Percentiles rank a stretch among this genome's conserved stretches.
Conservation (phyloP, 495 filamentous ascomycete genomes). For the Hyaloscypha variabilis region DNA sequence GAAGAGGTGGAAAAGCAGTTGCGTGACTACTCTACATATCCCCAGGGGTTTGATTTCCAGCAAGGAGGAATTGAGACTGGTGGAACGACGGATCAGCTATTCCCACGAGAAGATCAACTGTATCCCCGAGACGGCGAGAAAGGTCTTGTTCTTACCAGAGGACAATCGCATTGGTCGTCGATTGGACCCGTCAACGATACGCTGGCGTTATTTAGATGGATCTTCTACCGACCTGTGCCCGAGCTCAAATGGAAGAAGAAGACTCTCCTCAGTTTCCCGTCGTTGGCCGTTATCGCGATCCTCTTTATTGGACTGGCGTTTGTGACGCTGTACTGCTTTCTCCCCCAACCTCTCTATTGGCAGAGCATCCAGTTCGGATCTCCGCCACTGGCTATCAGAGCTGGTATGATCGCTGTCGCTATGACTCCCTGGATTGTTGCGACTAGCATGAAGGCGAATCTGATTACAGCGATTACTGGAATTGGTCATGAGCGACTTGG, state of each 20-base stretch:
- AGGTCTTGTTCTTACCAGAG: slow-evolving; percentile 48
- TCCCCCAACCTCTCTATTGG: slow-evolving; percentile 85
- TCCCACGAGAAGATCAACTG: slow-evolving; percentile 67
- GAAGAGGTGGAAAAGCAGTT: slow-evolving; percentile 62
- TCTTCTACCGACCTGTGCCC: slow-evolving; percentile 85
- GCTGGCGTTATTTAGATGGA: slow-evolving; percentile 76
- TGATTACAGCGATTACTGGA: slow-evolving; percentile 83
- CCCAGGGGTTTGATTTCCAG: slow-evolving; percentile 68
- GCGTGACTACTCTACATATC: slow-evolving; percentile 50
- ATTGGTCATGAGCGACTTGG: slow-evolving; percentile 93
- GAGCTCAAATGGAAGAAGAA: slow-evolving; percentile 62
- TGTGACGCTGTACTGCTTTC: slow-evolving; percentile 76
- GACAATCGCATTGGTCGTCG: slow-evolving; percentile 70
- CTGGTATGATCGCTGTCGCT: slow-evolving; percentile 91
- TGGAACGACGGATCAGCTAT: slow-evolving; percentile 62
- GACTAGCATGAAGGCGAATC: slow-evolving; percentile 87
- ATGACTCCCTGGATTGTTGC: slow-evolving; percentile 95
- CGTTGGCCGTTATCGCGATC: slow-evolving; percentile 67
- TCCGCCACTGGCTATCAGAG: slow-evolving; percentile 84
- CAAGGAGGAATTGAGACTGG: slow-evolving; percentile 70
- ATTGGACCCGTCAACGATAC: slow-evolving; percentile 72
- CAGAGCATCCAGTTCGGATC: slow-evolving; percentile 82
- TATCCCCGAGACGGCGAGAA: slow-evolving; percentile 68
- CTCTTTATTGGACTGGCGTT: slow-evolving; percentile 68
- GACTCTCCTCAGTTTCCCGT: slow-evolving; percentile 72